Evolutionary conservation across 768 basidiomycete genomes (phyloP).

Genomic region (Russula griseocarnosa): DNA sequence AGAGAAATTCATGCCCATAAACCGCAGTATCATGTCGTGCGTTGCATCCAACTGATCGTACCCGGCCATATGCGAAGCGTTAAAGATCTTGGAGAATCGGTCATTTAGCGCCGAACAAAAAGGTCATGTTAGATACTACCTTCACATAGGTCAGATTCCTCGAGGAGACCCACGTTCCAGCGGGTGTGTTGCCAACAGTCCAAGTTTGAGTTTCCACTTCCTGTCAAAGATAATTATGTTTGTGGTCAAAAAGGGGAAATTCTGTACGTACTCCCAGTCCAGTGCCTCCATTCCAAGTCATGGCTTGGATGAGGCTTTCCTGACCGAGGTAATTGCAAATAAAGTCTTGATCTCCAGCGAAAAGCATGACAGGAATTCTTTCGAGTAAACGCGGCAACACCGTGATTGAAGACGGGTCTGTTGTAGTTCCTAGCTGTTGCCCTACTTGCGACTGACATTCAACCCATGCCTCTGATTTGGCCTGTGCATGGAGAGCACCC

Average conservation of each 20-base stretch:
- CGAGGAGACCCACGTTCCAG: constrained; percentile 87
- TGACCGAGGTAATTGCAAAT: constrained; percentile 96
- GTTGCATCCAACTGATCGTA: constrained; percentile 82
- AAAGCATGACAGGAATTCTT: constrained; percentile 81
- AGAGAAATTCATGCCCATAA: constrained; percentile 89
- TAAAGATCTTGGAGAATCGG: constrained; percentile 59
- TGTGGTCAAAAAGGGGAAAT: background rate
- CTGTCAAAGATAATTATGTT: constrained; percentile 35
- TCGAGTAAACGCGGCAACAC: constrained; percentile 76
- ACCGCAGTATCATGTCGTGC: constrained; percentile 98
- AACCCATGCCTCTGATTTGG: constrained; percentile 75
- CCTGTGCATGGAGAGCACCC: constrained; percentile 72
- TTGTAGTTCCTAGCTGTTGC: constrained; percentile 49
- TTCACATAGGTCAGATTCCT: constrained; percentile 93
- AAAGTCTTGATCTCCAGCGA: constrained; percentile 92
- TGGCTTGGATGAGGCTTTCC: constrained; percentile 74
- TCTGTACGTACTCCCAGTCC: constrained; percentile 71
- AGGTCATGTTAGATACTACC: constrained; percentile 40
- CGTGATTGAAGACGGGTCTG: constrained; percentile 64
- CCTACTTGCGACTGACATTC: constrained; percentile 78
- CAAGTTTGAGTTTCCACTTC: constrained; percentile 67
- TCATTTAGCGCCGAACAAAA: background rate
- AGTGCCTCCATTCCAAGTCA: constrained; percentile 81
- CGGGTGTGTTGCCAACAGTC: constrained; percentile 68
- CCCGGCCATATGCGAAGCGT: constrained; percentile 95